Percentiles rank a stretch among this genome's conserved stretches.
These are phyloP conservation scores for Penstemon newberryi DNA, from an alignment of 257 asterid genomes.

Conservation along the genomic window DNA sequence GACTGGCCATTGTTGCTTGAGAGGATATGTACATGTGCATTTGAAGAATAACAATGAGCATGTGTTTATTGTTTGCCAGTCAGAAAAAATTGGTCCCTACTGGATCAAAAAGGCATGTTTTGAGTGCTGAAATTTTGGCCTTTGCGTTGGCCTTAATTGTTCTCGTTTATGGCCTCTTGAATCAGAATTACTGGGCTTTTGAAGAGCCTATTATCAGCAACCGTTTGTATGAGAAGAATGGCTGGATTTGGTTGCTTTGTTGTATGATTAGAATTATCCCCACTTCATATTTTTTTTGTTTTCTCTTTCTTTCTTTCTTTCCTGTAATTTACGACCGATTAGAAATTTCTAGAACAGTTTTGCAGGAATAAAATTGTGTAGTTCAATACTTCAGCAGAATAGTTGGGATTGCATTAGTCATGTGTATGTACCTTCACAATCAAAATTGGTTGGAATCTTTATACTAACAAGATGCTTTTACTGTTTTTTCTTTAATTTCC, in stretches of 20 bases:
- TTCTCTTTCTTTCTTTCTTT: conserved; percentile 33
- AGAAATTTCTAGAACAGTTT: conserved; percentile 77
- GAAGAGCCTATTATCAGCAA: conserved; percentile 44
- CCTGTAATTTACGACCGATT: conserved; percentile 71
- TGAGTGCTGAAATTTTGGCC: conserved; percentile 30
- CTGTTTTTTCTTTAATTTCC: conserved; percentile 33
- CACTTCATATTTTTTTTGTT: conserved; percentile 37
- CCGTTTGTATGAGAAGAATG: conserved; percentile 48
- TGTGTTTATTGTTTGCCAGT: conserved; percentile 28
- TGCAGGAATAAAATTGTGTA: conserved; percentile 82
- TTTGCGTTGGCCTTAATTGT: conserved; percentile 21
- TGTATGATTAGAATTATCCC: conserved; percentile 78
- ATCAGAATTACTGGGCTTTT: conserved; percentile 37
- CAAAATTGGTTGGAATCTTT: conserved; percentile 67
- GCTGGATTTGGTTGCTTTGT: conserved; percentile 59
- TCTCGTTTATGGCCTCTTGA: conserved; percentile 40
- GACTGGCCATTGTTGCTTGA: conserved; percentile 96
- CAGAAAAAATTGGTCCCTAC: conserved; percentile 35
- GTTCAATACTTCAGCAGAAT: conserved; percentile 54
- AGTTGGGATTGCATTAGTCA: conserved; percentile 61
- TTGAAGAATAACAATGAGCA: conserved; percentile 53
- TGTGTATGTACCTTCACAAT: conserved; percentile 68
- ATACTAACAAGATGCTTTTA: conserved; percentile 58
- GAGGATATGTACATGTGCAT: conserved; percentile 70
- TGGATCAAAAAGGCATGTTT: conserved; percentile 46